phyloP scores from a whole-genome alignment of 83 land plant species.

The Diphasiastrum complanatum region DNA sequence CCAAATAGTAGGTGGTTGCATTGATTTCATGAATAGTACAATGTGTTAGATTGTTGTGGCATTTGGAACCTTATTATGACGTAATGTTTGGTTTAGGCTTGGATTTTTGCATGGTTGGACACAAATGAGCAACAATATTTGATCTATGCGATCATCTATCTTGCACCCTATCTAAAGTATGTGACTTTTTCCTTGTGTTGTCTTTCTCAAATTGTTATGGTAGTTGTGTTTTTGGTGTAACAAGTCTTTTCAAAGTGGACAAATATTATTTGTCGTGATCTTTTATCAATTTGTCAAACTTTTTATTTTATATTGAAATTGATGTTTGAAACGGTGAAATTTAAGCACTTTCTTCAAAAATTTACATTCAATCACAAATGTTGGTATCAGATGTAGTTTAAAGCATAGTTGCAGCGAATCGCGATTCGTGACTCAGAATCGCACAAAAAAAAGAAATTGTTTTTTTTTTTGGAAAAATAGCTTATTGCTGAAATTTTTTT shows the following conservation, averaged over 20 bases:
- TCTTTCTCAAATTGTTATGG: neutral
- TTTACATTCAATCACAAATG: too few species aligned
- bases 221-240: too few species aligned
- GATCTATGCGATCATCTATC: conserved; percentile 63
- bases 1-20: too few species aligned
- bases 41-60: neutral
- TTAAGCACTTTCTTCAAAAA: too few species aligned
- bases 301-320: neutral
- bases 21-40: too few species aligned
- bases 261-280: neutral
- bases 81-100: conserved; percentile 39
- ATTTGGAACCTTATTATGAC: neutral
- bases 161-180: conserved; percentile 77
- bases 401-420: too few species aligned
- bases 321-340: neutral
- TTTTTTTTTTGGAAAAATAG: too few species aligned
- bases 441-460: too few species aligned
- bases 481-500: too few species aligned
- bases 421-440: too few species aligned
- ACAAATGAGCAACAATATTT: conserved; percentile 54
- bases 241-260: too few species aligned
- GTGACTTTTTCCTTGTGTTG: neutral
- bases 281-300: neutral
- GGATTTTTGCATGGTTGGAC: conserved; percentile 93
- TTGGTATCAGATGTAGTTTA: too few species aligned